These are phyloP conservation scores for Phytophthora palmivora DNA, from an alignment of 352 stramenopile species.

Conservation along the genomic window DNA sequence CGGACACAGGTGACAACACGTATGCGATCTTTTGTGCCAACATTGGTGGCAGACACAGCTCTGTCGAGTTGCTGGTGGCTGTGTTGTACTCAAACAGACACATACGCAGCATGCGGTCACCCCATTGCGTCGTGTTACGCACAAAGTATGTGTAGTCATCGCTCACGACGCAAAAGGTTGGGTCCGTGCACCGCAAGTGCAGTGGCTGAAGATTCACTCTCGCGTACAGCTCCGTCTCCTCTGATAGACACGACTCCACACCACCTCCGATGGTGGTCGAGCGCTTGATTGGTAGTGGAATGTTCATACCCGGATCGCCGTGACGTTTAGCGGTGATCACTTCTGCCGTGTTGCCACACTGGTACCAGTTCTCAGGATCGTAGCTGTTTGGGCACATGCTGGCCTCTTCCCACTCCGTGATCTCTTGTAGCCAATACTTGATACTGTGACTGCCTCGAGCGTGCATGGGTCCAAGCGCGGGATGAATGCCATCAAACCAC, in stretches of 20 bases:
- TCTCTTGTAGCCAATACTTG: slow-evolving; percentile 78
- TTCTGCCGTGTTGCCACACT: slow-evolving; percentile 65
- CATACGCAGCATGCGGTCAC: slow-evolving; percentile 73
- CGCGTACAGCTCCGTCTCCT: slow-evolving; percentile 64
- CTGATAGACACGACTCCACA: slow-evolving; percentile 60
- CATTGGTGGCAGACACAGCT: slow-evolving; percentile 71
- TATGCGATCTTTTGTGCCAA: slow-evolving; percentile 64
- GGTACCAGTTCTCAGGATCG: slow-evolving; percentile 77
- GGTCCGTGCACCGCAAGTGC: slow-evolving; percentile 64
- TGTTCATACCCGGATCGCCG: slow-evolving; percentile 41
- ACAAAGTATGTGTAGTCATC: slow-evolving; percentile 65
- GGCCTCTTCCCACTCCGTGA: slow-evolving; percentile 73
- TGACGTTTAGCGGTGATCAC: slow-evolving; percentile 45
- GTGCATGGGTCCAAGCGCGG: slow-evolving; percentile 59
- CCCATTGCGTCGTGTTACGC: slow-evolving; percentile 65
- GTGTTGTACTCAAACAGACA: slow-evolving; percentile 78
- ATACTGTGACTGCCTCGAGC: slow-evolving; percentile 71
- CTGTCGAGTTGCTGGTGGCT: slow-evolving; percentile 46
- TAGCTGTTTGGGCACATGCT: slow-evolving; percentile 79
- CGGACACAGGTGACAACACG: slow-evolving; percentile 54
- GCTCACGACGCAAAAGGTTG: slow-evolving; percentile 42
- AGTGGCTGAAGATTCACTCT: slow-evolving; percentile 68
- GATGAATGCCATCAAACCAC: slow-evolving; percentile 73
- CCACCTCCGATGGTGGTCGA: slow-evolving; percentile 34
- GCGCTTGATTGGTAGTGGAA: slow-evolving; percentile 45